Evolutionary conservation across 345 rosid species (phyloP).

Genomic region (Excoecaria agallocha): DNA sequence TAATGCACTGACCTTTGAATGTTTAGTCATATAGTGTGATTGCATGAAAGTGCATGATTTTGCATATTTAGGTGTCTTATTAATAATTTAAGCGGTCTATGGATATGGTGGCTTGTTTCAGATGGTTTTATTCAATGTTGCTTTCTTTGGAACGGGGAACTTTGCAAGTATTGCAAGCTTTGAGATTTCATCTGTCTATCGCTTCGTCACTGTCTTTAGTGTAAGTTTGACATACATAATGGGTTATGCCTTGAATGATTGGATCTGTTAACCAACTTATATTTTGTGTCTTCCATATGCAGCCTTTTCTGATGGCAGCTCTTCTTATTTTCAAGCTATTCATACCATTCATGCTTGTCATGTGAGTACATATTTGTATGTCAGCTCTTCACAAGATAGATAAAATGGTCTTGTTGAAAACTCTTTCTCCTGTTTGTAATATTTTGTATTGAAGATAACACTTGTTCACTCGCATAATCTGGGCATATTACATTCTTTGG

Average conservation of each 20-base stretch:
- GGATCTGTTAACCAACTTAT: constrained; percentile 16
- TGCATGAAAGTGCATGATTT: neutral
- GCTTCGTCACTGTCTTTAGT: constrained; percentile 91
- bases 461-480: neutral
- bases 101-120: constrained; percentile 31
- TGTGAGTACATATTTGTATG: constrained; percentile 51
- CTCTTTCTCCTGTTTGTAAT: neutral
- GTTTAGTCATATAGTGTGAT: neutral
- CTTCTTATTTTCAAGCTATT: constrained; percentile 91
- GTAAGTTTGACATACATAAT: constrained; percentile 48
- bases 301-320: constrained; percentile 98
- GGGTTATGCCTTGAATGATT: constrained; percentile 13
- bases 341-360: constrained; percentile 93
- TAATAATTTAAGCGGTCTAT: neutral
- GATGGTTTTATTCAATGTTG: constrained; percentile 91
- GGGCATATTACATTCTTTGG: neutral
- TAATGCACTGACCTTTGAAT: neutral
- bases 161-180: constrained; percentile 98
- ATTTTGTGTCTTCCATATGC: constrained; percentile 23
- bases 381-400: neutral
- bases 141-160: constrained; percentile 97
- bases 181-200: constrained; percentile 93
- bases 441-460: constrained; percentile 5
- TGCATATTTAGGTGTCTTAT: neutral
- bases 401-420: neutral